These are phyloP conservation scores for Emergomyces africanus DNA, from an alignment of 2,329 filamentous ascomycete genomes.

Conservation along the genomic window DNA sequence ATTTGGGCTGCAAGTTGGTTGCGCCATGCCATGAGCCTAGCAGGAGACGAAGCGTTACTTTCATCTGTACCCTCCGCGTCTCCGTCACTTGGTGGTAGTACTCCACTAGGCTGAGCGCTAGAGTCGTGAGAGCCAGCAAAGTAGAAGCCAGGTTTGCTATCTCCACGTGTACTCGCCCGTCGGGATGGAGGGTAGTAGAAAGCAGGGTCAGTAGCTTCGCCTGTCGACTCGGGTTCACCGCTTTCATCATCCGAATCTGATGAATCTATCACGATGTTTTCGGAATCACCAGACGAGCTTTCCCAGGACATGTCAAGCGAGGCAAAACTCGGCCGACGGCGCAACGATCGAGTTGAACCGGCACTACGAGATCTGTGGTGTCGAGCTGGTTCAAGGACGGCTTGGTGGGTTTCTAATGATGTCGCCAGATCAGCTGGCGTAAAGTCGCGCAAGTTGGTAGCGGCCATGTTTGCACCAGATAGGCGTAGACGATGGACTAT, in stretches of 20 bases:
- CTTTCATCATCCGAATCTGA: constrained; percentile 16
- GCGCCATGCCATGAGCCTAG: constrained; percentile 56
- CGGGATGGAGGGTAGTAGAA: constrained; percentile 21
- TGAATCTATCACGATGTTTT: constrained; percentile 30
- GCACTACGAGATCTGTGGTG: constrained; percentile 55
- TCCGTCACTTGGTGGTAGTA: constrained; percentile 15
- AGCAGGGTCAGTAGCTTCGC: constrained; percentile 11
- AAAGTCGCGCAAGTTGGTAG: constrained; percentile 57
- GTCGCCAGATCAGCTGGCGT: constrained; percentile 59
- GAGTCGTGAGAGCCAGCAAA: constrained; percentile 10
- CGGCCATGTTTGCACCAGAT: constrained; percentile 57
- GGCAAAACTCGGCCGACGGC: constrained; percentile 40
- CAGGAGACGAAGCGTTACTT: constrained; percentile 40
- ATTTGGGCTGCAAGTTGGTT: constrained; percentile 63
- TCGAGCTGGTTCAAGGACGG: constrained; percentile 48
- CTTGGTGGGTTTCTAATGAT: constrained; percentile 50
- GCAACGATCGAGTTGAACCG: constrained; percentile 41
- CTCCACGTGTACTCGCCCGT: constrained; percentile 25
- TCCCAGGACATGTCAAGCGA: constrained; percentile 58
- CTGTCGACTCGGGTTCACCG: constrained; percentile 19
- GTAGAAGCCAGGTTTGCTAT: constrained; percentile 15
- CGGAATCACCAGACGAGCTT: constrained; percentile 35
- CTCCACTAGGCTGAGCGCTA: constrained; percentile 10
- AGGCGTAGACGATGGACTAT: constrained; percentile 65
- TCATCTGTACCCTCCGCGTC: constrained; percentile 15